phyloP scores from a whole-genome alignment of 768 basidiomycete species.

The Chalciporus pseudorubinellus region DNA sequence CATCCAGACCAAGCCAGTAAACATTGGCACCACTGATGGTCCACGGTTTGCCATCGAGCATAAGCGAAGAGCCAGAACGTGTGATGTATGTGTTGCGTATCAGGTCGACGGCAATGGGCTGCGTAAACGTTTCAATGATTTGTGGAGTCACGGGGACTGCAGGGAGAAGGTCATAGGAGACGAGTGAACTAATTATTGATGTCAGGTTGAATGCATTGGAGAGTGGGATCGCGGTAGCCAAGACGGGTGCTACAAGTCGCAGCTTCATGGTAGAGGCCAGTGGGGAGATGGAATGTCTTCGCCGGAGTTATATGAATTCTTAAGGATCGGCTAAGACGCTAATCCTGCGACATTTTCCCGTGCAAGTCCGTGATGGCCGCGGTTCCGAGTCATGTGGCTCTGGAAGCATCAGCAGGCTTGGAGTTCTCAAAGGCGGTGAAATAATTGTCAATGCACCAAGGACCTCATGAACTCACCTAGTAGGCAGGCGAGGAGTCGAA shows the following conservation, averaged over 20 bases:
- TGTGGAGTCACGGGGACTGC: conserved; percentile 1
- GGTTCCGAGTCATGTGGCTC: not conserved
- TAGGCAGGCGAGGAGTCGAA: no score
- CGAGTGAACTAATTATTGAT: not conserved
- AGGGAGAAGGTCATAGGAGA: not conserved
- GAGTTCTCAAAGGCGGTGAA: no score
- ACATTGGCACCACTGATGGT: conserved; percentile 23
- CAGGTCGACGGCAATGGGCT: not conserved
- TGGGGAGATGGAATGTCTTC: not conserved
- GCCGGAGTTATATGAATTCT: not conserved
- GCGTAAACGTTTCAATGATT: not conserved
- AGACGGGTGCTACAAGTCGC: not conserved
- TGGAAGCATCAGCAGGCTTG: not conserved
- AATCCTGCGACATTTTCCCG: not conserved
- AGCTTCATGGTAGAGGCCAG: not conserved
- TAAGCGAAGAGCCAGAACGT: not conserved
- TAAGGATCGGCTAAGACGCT: not conserved
- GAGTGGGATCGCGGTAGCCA: not conserved
- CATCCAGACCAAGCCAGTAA: conserved; percentile 35
- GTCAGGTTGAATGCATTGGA: conserved; percentile 1
- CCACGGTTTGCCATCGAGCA: conserved; percentile 1
- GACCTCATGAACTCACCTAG: no score
- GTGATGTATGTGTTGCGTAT: conserved; percentile 1
- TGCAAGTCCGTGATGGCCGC: not conserved
- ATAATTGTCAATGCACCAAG: no score